Evolutionary conservation across 2,329 filamentous ascomycete species (phyloP).

Genomic region (Teratosphaeria epicoccoides): DNA sequence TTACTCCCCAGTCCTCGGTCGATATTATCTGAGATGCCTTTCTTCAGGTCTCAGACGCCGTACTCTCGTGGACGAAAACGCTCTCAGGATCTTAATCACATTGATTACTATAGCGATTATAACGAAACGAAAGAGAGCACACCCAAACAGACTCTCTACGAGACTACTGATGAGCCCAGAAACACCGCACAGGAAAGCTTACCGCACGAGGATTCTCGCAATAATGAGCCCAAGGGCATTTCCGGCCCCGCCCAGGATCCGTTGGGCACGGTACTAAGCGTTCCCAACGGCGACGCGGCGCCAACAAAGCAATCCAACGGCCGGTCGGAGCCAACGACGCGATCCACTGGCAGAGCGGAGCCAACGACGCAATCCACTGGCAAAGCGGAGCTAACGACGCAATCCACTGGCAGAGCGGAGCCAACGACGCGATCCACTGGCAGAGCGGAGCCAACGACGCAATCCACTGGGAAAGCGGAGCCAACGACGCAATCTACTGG

Average conservation of each 20-base stretch:
- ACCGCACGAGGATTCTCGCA: background rate
- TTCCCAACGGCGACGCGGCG: background rate
- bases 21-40: background rate
- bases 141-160: background rate
- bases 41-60: background rate
- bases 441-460: background rate
- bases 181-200: background rate
- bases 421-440: too few species aligned
- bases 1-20: background rate
- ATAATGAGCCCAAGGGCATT: background rate
- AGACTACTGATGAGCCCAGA: background rate
- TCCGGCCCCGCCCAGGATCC: background rate
- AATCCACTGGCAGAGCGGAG: too few species aligned
- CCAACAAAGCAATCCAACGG: background rate
- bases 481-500: background rate
- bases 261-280: background rate
- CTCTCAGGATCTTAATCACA: background rate
- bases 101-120: background rate
- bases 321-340: too few species aligned
- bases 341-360: background rate
- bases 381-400: background rate
- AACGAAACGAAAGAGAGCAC: background rate
- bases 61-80: background rate
- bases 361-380: background rate
- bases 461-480: background rate